phyloP scores from a whole-genome alignment of 176 grass and related monocot species.

The Avena sativa region DNA sequence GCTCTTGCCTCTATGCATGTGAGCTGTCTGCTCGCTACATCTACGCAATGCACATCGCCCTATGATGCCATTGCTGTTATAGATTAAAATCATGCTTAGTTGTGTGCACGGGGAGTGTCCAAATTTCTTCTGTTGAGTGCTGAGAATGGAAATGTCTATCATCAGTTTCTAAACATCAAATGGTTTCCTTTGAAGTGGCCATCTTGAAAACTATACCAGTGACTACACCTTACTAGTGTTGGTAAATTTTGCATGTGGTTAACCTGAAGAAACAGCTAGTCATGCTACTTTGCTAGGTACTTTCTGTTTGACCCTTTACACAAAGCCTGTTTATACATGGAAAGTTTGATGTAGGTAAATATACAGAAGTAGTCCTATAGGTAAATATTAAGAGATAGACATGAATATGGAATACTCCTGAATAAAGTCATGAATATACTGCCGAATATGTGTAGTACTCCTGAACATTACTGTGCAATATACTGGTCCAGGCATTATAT shows the following conservation, averaged over 20 bases:
- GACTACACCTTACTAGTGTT: conserved; percentile 94
- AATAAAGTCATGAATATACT: no score
- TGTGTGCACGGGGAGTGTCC: not conserved
- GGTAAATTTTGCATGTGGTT: conserved; percentile 45
- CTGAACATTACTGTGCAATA: no score
- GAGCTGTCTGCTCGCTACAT: conserved; percentile 22
- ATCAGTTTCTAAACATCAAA: conserved; percentile 42
- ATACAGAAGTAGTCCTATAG: no score
- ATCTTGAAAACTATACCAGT: conserved; percentile 93
- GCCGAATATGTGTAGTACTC: no score
- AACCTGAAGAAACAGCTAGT: no score
- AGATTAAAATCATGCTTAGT: not conserved
- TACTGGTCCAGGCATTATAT: no score
- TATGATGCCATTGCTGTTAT: conserved; percentile 20
- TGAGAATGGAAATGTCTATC: not conserved
- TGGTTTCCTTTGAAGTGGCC: conserved; percentile 65
- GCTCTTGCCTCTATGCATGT: not conserved
- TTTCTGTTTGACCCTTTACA: not conserved
- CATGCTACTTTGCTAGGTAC: conserved; percentile 49
- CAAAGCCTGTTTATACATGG: conserved; percentile 19
- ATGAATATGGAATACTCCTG: no score
- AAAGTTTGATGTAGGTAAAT: not conserved
- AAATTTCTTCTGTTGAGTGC: not conserved
- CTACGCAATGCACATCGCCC: not conserved
- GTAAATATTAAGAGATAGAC: no score